phyloP scores from a whole-genome alignment of 2,329 filamentous ascomycete genomes.

The Exserohilum rostratum region DNA sequence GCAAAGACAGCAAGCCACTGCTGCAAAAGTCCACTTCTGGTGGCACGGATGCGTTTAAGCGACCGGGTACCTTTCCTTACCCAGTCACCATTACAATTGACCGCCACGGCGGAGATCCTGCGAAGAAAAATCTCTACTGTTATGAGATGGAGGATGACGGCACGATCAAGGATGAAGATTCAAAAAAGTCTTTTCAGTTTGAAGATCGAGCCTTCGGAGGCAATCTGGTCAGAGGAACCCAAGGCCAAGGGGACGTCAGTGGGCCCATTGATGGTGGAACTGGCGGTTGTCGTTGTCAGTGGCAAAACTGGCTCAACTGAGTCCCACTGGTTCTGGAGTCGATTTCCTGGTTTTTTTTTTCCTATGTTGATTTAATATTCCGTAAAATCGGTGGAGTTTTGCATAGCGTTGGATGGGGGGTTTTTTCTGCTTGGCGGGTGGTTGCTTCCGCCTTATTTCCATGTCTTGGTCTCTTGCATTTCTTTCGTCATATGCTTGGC shows the following conservation, averaged over 20 bases:
- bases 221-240: slow-evolving; percentile 57
- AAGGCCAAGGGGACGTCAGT: slow-evolving; percentile 49
- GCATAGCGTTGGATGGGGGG: slow-evolving; percentile 28
- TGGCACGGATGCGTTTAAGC: slow-evolving; percentile 52
- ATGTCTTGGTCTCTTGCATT: background rate
- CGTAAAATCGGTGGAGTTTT: slow-evolving; percentile 22
- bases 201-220: slow-evolving; percentile 61
- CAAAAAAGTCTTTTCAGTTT: slow-evolving; percentile 56
- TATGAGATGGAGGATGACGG: slow-evolving; percentile 60
- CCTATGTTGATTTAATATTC: slow-evolving; percentile 8
- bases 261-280: slow-evolving; percentile 64
- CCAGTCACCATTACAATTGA: slow-evolving; percentile 66
- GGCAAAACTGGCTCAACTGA: slow-evolving; percentile 59
- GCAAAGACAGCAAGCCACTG: slow-evolving; percentile 47
- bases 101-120: slow-evolving; percentile 62
- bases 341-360: slow-evolving; percentile 6
- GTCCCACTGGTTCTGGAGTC: background rate
- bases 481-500: background rate
- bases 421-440: slow-evolving; percentile 7
- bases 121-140: slow-evolving; percentile 65
- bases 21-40: slow-evolving; percentile 39
- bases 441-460: slow-evolving; percentile 1
- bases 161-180: slow-evolving; percentile 46
- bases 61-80: slow-evolving; percentile 66
- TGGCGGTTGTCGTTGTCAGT: slow-evolving; percentile 65